Conservation (phyloP, 1,284 basidiomycete species). For the Cryptococcus neoformans region DNA sequence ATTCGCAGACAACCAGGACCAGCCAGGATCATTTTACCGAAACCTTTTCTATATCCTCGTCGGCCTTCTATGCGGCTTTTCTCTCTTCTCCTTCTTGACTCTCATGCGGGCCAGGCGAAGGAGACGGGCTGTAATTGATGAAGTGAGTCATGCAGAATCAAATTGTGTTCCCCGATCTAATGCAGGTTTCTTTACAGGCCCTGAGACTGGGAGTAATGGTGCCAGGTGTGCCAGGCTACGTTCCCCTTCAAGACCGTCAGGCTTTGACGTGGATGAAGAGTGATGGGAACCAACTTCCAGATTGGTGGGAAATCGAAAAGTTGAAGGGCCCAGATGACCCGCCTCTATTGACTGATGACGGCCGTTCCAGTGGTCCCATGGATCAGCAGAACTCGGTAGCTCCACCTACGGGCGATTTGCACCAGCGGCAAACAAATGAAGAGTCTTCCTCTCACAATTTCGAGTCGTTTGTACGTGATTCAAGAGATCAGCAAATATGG, state of each 20-base stretch:
- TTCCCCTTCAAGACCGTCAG: slow-evolving; percentile 38
- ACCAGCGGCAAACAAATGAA: no score
- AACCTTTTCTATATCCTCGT: slow-evolving; percentile 48
- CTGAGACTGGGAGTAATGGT: slow-evolving; percentile 40
- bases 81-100: slow-evolving; percentile 35
- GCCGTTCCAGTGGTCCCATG: background rate
- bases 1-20: no score
- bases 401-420: no score
- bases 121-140: slow-evolving; percentile 28
- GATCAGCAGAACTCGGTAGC: no score
- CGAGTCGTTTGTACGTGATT: no score
- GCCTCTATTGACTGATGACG: no score
- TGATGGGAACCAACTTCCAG: slow-evolving; percentile 32
- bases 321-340: background rate
- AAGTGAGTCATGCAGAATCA: slow-evolving; percentile 21
- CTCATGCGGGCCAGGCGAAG: slow-evolving; percentile 35
- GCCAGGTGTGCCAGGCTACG: slow-evolving; percentile 43
- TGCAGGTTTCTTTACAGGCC: slow-evolving; percentile 21
- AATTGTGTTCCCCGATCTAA: background rate
- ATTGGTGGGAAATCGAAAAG: slow-evolving; percentile 42
- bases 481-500: no score
- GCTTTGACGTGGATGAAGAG: slow-evolving; percentile 18
- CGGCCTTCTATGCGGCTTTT: slow-evolving; percentile 41
- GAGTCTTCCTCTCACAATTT: no score
- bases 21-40: slow-evolving; percentile 19